Evolutionary conservation across 169 alveolate species (phyloP), one percentile per base, ranked within the genome.

Genomic region (Babesia divergens): DNA sequence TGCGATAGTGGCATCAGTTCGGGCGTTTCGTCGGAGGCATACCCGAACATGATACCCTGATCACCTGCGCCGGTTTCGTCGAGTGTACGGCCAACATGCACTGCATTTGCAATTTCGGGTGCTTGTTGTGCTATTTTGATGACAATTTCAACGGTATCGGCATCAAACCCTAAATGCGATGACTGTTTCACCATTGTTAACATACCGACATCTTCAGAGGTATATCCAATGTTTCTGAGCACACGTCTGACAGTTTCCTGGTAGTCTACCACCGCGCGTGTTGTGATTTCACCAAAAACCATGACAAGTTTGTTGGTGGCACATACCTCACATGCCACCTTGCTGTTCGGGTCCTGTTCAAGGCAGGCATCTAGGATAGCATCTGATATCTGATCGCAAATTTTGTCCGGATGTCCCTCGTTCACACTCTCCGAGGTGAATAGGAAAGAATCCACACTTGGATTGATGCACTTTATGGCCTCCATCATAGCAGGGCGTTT

Each of bases 351-450:
- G 71, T 96, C 93, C 79, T 87, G 86, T 35, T 84, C 93, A 20
- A 98, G 90, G 86, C 99, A 97, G n/a, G 99, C 99, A 79, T 98
- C 99, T 31, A 97, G 94, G 51, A 98, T 94, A 16, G 99, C 98
- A 84, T 98, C 99, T 2, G 99, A 95, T n/a, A 98, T 95, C 84
- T 95, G 98, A 79, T 98, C 99, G 86, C 99, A 97, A 35, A 98
- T 86, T 91, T 98, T 98, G 90, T 98, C 99, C 0, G 99, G 99
- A 66, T 98, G 99, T 24, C 99, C 99, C 60, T 97, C 98, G 56
- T 97, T 96, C 43, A 97, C 99, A 32, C 99, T 95, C 76, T 98
- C 99, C 14, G 99, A 96, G 34, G 99, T 94, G 91, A 97, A 98
- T 56, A 94, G 94, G 90, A 97, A 95, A 84, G 84, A 91, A 22